phyloP scores from a whole-genome alignment of 495 filamentous ascomycete genomes.

The Jackrogersella multiformis region DNA sequence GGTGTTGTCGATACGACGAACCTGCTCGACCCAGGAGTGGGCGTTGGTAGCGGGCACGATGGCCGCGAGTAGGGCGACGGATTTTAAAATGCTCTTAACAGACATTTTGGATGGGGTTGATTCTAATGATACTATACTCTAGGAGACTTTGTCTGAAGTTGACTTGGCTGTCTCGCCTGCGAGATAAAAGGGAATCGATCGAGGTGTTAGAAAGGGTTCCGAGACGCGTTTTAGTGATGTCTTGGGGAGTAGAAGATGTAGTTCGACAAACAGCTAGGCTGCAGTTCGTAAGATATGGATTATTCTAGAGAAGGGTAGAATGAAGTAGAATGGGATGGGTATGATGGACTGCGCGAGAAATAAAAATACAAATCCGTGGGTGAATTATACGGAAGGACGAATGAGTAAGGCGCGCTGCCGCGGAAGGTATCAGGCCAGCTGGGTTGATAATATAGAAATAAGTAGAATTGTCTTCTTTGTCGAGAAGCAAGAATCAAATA shows the following conservation, averaged over 20 bases:
- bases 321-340: background rate
- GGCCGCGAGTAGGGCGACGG: constrained; percentile 49
- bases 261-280: constrained; percentile 7
- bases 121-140: background rate
- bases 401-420: constrained; percentile 22
- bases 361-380: constrained; percentile 22
- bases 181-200: constrained; percentile 21
- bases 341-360: constrained; percentile 17
- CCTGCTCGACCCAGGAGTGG: constrained; percentile 83
- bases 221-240: constrained; percentile 9
- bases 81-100: constrained; percentile 26
- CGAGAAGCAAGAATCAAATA: constrained; percentile 2
- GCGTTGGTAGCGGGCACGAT: constrained; percentile 54
- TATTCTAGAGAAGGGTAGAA: constrained; percentile 12
- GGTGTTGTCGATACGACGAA: constrained; percentile 73
- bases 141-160: constrained; percentile 25
- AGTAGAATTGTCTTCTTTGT: constrained; percentile 41
- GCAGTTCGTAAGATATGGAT: background rate
- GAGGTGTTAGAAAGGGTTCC: background rate
- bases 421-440: background rate
- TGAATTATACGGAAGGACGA: constrained; percentile 11
- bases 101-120: constrained; percentile 22
- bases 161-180: constrained; percentile 37
- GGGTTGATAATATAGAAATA: constrained; percentile 27
- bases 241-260: background rate